Percentiles rank a stretch among this genome's conserved stretches.
Evolutionary conservation across 2,329 filamentous ascomycete genomes (phyloP).

Genomic region (Teratosphaeria epicoccoides): DNA sequence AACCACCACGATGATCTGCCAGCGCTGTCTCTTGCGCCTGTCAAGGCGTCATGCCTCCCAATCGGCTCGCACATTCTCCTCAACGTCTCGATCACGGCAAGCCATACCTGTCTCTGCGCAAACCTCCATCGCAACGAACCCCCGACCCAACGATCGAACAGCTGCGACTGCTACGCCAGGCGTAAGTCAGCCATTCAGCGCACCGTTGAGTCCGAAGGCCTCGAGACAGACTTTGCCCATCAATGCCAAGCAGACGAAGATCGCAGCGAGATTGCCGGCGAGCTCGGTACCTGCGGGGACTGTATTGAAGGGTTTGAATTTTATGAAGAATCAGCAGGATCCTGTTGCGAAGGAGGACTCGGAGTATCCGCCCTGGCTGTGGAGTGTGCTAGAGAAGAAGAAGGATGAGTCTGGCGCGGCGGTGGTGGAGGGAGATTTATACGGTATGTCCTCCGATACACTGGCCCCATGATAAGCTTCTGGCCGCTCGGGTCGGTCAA

Average conservation of each 20-base stretch:
- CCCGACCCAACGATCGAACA: conserved; percentile 25
- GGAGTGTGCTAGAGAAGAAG: conserved; percentile 55
- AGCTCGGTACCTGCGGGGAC: conserved; percentile 56
- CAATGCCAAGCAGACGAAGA: conserved; percentile 13
- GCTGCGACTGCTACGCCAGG: conserved; percentile 34
- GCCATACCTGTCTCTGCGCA: conserved; percentile 20
- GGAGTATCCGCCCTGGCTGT: conserved; percentile 73
- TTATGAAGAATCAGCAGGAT: conserved; percentile 60
- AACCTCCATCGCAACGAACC: conserved; percentile 20
- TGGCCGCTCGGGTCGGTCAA: not conserved
- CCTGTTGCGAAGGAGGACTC: conserved; percentile 63
- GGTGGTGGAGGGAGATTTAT: conserved; percentile 55
- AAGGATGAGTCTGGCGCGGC: conserved; percentile 40
- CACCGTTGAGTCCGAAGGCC: conserved; percentile 26
- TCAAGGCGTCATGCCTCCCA: conserved; percentile 8
- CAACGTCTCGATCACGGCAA: conserved; percentile 1
- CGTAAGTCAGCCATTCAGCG: conserved; percentile 37
- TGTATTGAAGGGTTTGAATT: conserved; percentile 63
- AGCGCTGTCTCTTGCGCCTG: conserved; percentile 18
- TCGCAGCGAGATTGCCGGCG: conserved; percentile 15
- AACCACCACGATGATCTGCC: conserved; percentile 21
- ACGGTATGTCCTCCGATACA: conserved; percentile 53
- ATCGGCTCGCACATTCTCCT: conserved; percentile 9
- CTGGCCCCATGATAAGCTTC: not conserved
- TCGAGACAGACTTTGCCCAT: conserved; percentile 18